phyloP scores from a whole-genome alignment of 345 rosid species.

The Gynandropsis gynandra region DNA sequence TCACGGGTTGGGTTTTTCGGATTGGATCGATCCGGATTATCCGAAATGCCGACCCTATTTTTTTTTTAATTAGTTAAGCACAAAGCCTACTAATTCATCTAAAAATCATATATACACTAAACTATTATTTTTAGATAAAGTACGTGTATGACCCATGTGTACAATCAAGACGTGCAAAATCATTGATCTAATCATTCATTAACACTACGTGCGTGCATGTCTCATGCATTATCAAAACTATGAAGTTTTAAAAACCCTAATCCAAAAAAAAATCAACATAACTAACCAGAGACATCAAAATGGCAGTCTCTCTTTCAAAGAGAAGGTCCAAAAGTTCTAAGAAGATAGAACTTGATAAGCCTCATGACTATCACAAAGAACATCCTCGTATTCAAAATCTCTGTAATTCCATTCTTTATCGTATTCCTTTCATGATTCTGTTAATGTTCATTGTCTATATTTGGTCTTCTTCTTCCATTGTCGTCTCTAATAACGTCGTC shows the following conservation, averaged over 20 bases:
- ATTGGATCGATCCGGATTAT: too few relatives aligned
- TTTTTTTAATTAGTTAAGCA: too few relatives aligned
- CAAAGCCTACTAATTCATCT: too few relatives aligned
- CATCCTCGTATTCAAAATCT: constrained; percentile 21
- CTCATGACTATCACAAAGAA: constrained; percentile 1
- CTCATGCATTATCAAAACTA: background rate
- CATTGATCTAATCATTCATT: constrained; percentile 5
- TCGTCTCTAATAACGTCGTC: constrained; percentile 56
- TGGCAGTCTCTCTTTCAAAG: constrained; percentile 48
- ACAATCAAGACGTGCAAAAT: constrained; percentile 22
- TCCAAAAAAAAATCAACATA: constrained; percentile 10
- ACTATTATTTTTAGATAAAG: too few relatives aligned
- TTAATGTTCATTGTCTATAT: constrained; percentile 41
- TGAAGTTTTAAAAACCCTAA: constrained; percentile 30
- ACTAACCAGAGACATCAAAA: constrained; percentile 17
- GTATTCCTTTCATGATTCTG: constrained; percentile 41
- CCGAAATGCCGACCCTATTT: too few relatives aligned
- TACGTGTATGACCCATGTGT: too few relatives aligned
- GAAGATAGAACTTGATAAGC: constrained; percentile 23
- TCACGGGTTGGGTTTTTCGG: too few relatives aligned
- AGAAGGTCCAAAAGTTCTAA: constrained; percentile 39
- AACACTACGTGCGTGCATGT: constrained; percentile 24
- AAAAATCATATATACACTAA: too few relatives aligned
- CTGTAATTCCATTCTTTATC: constrained; percentile 31
- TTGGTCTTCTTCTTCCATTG: constrained; percentile 72